Percentiles rank a stretch among this genome's conserved stretches.
Evolutionary conservation across 2,329 filamentous ascomycete species (phyloP).

Genomic region (Aspergillus ustus): DNA sequence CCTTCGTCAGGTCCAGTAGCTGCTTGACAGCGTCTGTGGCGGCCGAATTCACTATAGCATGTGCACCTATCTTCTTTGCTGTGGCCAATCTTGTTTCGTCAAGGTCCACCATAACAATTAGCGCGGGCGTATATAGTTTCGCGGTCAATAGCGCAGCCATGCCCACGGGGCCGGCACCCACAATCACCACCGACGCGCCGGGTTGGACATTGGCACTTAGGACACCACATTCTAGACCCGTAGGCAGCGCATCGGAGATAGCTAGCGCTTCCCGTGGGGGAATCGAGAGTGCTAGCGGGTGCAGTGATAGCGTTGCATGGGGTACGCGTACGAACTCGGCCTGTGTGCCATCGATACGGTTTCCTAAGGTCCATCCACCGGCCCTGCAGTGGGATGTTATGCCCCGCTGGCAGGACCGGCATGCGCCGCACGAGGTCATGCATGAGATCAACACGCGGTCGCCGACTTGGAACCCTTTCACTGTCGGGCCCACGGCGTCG

Average conservation of each 20-base stretch:
- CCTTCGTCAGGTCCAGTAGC: constrained; percentile 30
- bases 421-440: not conserved
- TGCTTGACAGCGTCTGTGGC: not conserved
- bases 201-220: constrained; percentile 53
- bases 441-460: not conserved
- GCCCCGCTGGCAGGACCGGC: not conserved
- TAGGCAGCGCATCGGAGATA: constrained; percentile 62
- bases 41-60: not conserved
- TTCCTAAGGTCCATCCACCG: constrained; percentile 42
- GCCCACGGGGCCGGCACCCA: constrained; percentile 14
- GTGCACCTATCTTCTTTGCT: not conserved
- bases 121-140: not conserved
- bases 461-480: not conserved
- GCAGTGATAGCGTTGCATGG: constrained; percentile 55
- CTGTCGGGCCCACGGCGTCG: not conserved
- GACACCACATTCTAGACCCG: constrained; percentile 60
- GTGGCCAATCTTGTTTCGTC: constrained; percentile 1
- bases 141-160: constrained; percentile 2
- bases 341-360: constrained; percentile 44
- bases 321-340: constrained; percentile 62
- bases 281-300: constrained; percentile 49
- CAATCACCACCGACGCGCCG: not conserved
- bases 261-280: constrained; percentile 46
- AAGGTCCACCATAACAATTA: constrained; percentile 3
- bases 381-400: constrained; percentile 48